A percentile compares a stretch with the other conserved stretches of the same genome.
Evolutionary conservation across 2,329 filamentous ascomycete genomes (phyloP).

Genomic region (Cyanodermella asteris): DNA sequence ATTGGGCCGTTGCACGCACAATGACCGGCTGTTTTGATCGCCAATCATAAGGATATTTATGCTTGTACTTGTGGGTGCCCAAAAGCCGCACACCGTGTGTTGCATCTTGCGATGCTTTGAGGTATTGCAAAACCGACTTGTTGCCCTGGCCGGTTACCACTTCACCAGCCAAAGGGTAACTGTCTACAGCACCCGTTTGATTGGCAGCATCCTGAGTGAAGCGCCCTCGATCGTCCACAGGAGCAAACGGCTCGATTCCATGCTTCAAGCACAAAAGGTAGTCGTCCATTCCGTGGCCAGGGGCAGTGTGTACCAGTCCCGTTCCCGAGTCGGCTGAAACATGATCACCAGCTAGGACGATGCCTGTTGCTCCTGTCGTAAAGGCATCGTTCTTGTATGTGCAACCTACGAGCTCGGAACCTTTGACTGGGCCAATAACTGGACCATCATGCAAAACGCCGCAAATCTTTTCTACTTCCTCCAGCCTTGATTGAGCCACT

Average conservation of each 20-base stretch:
- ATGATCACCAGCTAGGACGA: slow-evolving; percentile 68
- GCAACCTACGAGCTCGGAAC: slow-evolving; percentile 41
- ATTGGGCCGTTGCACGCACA: slow-evolving; percentile 79
- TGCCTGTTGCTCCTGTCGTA: slow-evolving; percentile 30
- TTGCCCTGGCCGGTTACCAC: slow-evolving; percentile 51
- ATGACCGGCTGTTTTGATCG: slow-evolving; percentile 84
- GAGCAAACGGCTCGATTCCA: slow-evolving; percentile 55
- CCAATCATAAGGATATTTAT: slow-evolving; percentile 98
- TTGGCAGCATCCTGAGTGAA: slow-evolving; percentile 69
- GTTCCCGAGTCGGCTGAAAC: slow-evolving; percentile 81
- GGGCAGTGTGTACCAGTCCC: slow-evolving; percentile 83
- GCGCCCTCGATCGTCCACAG: slow-evolving; percentile 57
- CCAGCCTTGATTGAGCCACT: slow-evolving; percentile 48
- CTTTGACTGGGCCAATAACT: slow-evolving; percentile 33
- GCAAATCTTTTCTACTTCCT: slow-evolving; percentile 22
- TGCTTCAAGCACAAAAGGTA: slow-evolving; percentile 58
- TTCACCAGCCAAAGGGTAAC: slow-evolving; percentile 44
- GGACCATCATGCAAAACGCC: too few relatives aligned
- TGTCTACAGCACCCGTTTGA: too few relatives aligned
- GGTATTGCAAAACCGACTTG: slow-evolving; percentile 44
- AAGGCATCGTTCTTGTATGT: slow-evolving; percentile 52
- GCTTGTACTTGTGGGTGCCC: slow-evolving; percentile 46
- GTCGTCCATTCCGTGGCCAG: slow-evolving; percentile 91
- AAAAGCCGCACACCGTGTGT: slow-evolving; percentile 37
- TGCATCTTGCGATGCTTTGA: too few relatives aligned